Evolutionary conservation across 2,329 filamentous ascomycete genomes (phyloP).

Genomic region (Scortechinia acanthostroma): DNA sequence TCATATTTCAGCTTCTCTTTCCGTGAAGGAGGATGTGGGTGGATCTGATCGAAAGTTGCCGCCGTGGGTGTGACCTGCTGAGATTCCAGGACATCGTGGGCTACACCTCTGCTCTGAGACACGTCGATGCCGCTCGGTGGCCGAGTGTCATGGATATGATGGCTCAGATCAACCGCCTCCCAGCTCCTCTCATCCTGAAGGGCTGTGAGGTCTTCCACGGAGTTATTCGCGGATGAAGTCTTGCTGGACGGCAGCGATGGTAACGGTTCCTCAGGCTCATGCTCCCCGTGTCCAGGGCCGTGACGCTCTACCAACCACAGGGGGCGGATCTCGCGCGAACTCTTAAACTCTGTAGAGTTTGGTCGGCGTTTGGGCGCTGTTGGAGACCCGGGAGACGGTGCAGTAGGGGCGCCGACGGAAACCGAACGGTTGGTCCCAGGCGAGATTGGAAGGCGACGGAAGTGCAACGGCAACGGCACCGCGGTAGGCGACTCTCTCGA

Average conservation of each 20-base stretch:
- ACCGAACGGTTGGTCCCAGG: neutral
- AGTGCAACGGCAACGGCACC: neutral
- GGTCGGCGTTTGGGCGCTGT: neutral
- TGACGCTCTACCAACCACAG: neutral
- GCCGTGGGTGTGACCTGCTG: neutral
- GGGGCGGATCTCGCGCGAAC: neutral
- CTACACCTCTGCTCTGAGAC: no score
- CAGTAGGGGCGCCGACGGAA: neutral
- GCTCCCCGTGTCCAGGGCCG: neutral
- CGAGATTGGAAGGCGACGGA: neutral
- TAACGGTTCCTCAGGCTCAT: neutral
- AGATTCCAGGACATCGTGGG: neutral
- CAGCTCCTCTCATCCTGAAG: neutral
- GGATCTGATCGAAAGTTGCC: neutral
- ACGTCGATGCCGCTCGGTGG: no score
- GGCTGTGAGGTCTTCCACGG: neutral
- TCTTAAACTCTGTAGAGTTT: neutral
- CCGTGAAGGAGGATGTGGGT: no score
- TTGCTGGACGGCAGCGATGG: conserved; percentile 1
- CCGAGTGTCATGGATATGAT: no score
- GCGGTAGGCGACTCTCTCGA: neutral
- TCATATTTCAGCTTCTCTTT: neutral
- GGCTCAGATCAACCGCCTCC: neutral
- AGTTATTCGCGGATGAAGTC: neutral
- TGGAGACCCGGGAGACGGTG: neutral